Evolutionary conservation across 2,329 filamentous ascomycete species (phyloP).

Genomic region (Talaromyces rugulosus): DNA sequence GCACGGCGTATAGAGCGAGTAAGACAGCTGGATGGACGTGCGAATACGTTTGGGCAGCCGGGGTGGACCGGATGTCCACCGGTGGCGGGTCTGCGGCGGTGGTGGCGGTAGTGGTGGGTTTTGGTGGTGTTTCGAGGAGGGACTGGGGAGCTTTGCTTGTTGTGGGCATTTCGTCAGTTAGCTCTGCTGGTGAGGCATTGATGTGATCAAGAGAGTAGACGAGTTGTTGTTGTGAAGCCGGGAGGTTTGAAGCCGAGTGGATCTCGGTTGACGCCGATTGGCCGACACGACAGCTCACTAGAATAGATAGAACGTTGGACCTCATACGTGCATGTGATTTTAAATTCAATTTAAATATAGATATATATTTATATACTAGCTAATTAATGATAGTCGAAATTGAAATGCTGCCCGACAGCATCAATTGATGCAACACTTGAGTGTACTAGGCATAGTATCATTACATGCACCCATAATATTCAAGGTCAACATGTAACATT

Average conservation of each 20-base stretch:
- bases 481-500: too few relatives aligned
- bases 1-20: slow-evolving; percentile 58
- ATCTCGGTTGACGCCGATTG: background rate
- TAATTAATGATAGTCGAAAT: too few relatives aligned
- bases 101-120: background rate
- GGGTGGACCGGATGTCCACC: slow-evolving; percentile 44
- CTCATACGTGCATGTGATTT: too few relatives aligned
- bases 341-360: too few relatives aligned
- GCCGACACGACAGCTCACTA: background rate
- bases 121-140: background rate
- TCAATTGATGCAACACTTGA: too few relatives aligned
- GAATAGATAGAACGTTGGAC: too few relatives aligned
- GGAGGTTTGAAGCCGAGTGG: background rate
- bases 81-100: slow-evolving; percentile 30
- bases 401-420: too few relatives aligned
- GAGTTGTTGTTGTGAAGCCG: background rate
- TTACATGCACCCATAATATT: too few relatives aligned
- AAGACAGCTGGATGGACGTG: slow-evolving; percentile 66
- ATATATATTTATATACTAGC: too few relatives aligned
- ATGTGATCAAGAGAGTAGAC: background rate
- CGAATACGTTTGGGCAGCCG: slow-evolving; percentile 53
- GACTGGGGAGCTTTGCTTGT: slow-evolving; percentile 5
- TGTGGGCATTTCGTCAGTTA: background rate
- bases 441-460: too few relatives aligned
- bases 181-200: background rate